These are phyloP conservation scores for Geranomyces variabilis DNA, from an alignment of 192 early-diverging fungal genomes.

Conservation along the genomic window DNA sequence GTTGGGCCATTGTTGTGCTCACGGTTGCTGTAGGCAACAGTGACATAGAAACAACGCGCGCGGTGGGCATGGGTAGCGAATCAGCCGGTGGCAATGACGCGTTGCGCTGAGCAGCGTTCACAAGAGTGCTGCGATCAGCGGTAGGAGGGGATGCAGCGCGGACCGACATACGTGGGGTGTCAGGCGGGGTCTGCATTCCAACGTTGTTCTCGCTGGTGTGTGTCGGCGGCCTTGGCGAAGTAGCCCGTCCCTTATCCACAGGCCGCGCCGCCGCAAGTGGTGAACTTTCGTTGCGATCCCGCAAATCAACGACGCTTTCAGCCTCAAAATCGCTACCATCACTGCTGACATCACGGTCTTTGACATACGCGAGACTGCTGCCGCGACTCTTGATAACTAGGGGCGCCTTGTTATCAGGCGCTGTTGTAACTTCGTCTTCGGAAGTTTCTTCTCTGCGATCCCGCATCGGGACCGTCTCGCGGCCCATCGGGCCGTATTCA, in stretches of 20 bases:
- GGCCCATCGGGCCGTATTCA: conserved; percentile 6
- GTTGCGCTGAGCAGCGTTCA: not conserved
- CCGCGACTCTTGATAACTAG: not conserved
- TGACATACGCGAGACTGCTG: not conserved
- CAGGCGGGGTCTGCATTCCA: not conserved
- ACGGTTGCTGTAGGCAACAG: not conserved
- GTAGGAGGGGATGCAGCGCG: not conserved
- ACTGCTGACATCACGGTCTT: not conserved
- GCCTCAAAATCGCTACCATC: not conserved
- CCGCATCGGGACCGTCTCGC: conserved; percentile 6
- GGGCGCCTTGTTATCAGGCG: not conserved
- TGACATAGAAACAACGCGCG: not conserved
- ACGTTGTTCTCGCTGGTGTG: not conserved
- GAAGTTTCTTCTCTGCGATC: conserved; percentile 3
- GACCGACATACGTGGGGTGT: not conserved
- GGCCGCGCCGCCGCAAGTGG: too few relatives aligned
- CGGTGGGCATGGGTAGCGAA: not conserved
- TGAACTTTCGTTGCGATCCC: too few relatives aligned
- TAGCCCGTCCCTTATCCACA: too few relatives aligned
- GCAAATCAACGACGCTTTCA: not conserved
- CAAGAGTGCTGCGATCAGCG: not conserved
- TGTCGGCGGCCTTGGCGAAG: too few relatives aligned
- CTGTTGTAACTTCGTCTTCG: conserved; percentile 1
- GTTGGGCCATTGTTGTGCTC: not conserved
- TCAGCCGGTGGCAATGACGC: not conserved